Percentiles rank a stretch among this genome's conserved stretches.
Conservation (phyloP, 805 yeast species). For the Kodamaea laetipori region DNA sequence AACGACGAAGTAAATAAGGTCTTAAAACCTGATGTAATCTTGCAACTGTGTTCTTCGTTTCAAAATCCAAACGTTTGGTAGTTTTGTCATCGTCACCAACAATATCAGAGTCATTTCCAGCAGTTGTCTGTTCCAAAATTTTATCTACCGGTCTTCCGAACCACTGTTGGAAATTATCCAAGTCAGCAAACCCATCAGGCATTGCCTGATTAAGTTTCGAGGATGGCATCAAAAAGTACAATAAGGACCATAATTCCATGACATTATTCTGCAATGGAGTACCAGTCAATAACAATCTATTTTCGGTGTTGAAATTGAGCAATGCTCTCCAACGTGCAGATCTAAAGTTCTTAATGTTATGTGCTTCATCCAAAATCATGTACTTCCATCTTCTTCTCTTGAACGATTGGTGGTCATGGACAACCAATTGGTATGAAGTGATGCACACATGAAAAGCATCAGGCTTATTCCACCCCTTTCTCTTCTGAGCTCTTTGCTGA, state of each 20-base stretch:
- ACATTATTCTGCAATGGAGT: conserved; percentile 95
- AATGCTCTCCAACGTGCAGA: conserved; percentile 97
- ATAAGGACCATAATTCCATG: conserved; percentile 93
- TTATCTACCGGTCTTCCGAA: conserved; percentile 97
- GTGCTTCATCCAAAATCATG: conserved; percentile 98
- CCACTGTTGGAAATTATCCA: conserved; percentile 97
- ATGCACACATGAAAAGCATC: conserved; percentile 96
- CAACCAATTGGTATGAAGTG: conserved; percentile 95
- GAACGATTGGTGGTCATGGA: conserved; percentile 94
- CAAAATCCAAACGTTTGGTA: conserved; percentile 56
- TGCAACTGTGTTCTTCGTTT: conserved; percentile 80
- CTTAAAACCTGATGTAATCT: conserved; percentile 91
- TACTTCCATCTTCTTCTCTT: conserved; percentile 92
- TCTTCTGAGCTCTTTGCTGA: conserved; percentile 90
- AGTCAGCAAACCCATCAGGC: conserved; percentile 95
- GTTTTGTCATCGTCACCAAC: conserved; percentile 42
- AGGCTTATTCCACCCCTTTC: conserved; percentile 97
- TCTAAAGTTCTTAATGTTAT: conserved; percentile 92
- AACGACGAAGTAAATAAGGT: conserved; percentile 87
- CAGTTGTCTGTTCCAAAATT: conserved; percentile 66
- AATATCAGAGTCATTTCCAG: conserved; percentile 43
- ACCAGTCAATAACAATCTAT: conserved; percentile 88
- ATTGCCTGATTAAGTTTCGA: conserved; percentile 67
- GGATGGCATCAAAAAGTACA: conserved; percentile 95
- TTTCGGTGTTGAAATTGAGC: conserved; percentile 87